phyloP scores from a whole-genome alignment of 2,329 filamentous ascomycete species.

The Didymella glomerata region DNA sequence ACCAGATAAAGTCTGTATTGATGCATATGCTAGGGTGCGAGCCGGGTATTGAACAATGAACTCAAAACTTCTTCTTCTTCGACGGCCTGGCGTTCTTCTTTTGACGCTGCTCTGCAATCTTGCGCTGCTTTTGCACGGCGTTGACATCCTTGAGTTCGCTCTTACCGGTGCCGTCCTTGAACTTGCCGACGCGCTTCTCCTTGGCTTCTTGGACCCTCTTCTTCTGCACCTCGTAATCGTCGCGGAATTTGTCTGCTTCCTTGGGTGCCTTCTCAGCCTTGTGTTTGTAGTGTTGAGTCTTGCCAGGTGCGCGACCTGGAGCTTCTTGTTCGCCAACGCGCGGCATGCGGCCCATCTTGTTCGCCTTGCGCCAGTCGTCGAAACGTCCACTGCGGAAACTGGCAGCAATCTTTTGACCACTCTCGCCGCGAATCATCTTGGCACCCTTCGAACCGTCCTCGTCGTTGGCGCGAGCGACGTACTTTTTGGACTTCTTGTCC shows the following conservation, averaged over 20 bases:
- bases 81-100: constrained; percentile 89
- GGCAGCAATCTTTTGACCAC: constrained; percentile 93
- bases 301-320: constrained; percentile 29
- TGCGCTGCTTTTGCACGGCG: constrained; percentile 84
- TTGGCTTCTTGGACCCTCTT: constrained; percentile 87
- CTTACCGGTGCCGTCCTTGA: constrained; percentile 74
- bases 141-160: constrained; percentile 82
- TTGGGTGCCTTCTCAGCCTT: constrained; percentile 89
- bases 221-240: constrained; percentile 90
- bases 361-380: constrained; percentile 87
- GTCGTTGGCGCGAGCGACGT: constrained; percentile 90
- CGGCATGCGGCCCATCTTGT: constrained; percentile 80
- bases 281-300: constrained; percentile 71
- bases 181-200: constrained; percentile 81
- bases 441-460: constrained; percentile 82
- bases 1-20: constrained; percentile 17
- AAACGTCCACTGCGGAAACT: constrained; percentile 93
- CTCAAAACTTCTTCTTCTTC: constrained; percentile 63
- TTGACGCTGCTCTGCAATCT: constrained; percentile 75
- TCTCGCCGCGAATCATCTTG: constrained; percentile 86
- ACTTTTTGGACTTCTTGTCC: constrained; percentile 97
- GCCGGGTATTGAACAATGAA: constrained; percentile 26
- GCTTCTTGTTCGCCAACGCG: constrained; percentile 82
- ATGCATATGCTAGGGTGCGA: constrained; percentile 21
- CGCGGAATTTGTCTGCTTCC: constrained; percentile 88